A percentile compares a stretch with the other conserved stretches of the same genome.
These are phyloP conservation scores for Colletotrichum acutatum DNA, from an alignment of 2,329 filamentous ascomycete species.

Conservation along the genomic window DNA sequence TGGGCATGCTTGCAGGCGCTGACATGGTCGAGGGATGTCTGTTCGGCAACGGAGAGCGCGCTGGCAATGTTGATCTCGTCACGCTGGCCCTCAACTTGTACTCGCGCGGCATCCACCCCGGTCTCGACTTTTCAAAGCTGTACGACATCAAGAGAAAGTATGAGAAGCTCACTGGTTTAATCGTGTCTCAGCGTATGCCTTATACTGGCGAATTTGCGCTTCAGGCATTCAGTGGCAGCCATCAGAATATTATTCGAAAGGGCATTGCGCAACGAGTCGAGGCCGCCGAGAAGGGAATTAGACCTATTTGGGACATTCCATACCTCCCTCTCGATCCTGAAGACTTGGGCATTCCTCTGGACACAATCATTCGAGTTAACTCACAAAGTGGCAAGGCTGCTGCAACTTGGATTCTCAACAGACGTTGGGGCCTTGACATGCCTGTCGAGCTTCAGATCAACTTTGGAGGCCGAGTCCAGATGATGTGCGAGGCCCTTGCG, in stretches of 20 bases:
- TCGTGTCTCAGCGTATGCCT: conserved; percentile 86
- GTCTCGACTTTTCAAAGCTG: conserved; percentile 91
- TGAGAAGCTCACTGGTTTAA: conserved; percentile 93
- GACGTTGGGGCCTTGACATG: neutral
- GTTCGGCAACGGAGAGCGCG: conserved; percentile 94
- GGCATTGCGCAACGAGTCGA: conserved; percentile 78
- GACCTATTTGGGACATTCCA: conserved; percentile 67
- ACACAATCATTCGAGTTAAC: conserved; percentile 97
- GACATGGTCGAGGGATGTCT: conserved; percentile 93
- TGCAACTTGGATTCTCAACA: conserved; percentile 88
- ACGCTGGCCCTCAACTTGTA: conserved; percentile 93
- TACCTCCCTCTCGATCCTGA: conserved; percentile 93
- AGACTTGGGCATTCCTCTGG: conserved; percentile 94
- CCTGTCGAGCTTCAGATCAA: conserved; percentile 10
- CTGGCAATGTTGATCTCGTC: conserved; percentile 93
- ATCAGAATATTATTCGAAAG: conserved; percentile 97
- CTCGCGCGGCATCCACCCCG: conserved; percentile 88
- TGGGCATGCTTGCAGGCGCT: conserved; percentile 95
- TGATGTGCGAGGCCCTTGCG: conserved; percentile 20
- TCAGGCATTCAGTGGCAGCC: conserved; percentile 89
- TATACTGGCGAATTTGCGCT: conserved; percentile 92
- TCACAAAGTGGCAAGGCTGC: conserved; percentile 95
- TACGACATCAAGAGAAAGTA: conserved; percentile 86
- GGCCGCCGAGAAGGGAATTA: conserved; percentile 42
- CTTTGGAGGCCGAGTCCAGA: conserved; percentile 15